phyloP scores from a whole-genome alignment of 1,284 basidiomycete genomes.

The Malassezia caprae region DNA sequence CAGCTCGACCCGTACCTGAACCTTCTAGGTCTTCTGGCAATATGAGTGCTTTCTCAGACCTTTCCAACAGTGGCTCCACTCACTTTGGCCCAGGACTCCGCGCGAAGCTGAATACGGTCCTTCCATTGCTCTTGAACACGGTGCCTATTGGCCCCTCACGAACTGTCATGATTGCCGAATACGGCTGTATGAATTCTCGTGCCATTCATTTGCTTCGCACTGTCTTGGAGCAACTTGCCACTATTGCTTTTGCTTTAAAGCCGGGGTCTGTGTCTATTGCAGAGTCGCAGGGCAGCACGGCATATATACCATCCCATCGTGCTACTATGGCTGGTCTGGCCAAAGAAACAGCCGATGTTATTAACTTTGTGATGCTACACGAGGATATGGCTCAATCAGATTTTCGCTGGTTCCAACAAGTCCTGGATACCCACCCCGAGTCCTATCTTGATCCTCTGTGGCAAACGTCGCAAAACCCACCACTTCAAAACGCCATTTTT shows the following conservation, averaged over 20 bases:
- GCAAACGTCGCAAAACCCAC: slow-evolving; percentile 30
- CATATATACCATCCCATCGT: slow-evolving; percentile 11
- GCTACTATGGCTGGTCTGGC: slow-evolving; percentile 17
- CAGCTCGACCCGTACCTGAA: neutral
- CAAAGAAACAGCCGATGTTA: slow-evolving; percentile 1
- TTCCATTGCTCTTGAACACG: slow-evolving; percentile 27
- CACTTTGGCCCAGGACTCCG: slow-evolving; percentile 46
- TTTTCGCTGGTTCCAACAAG: slow-evolving; percentile 42
- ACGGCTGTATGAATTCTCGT: slow-evolving; percentile 46
- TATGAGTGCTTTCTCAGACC: neutral
- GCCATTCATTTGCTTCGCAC: slow-evolving; percentile 43
- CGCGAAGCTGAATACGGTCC: slow-evolving; percentile 36
- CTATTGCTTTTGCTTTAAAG: slow-evolving; percentile 12
- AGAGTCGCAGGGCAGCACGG: slow-evolving; percentile 9
- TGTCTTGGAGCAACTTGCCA: slow-evolving; percentile 35
- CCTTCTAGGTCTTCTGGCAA: neutral
- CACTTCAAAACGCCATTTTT: slow-evolving; percentile 44
- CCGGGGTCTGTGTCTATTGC: slow-evolving; percentile 20
- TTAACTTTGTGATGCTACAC: slow-evolving; percentile 47
- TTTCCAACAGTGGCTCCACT: neutral
- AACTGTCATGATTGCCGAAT: slow-evolving; percentile 47
- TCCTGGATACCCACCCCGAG: slow-evolving; percentile 37
- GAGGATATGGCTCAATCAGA: slow-evolving; percentile 43
- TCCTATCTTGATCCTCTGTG: slow-evolving; percentile 42
- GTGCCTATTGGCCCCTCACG: slow-evolving; percentile 31